Evolutionary conservation across 2,329 filamentous ascomycete species (phyloP), one percentile per base, ranked within the genome.

Genomic region (Diaporthe humulicola): DNA sequence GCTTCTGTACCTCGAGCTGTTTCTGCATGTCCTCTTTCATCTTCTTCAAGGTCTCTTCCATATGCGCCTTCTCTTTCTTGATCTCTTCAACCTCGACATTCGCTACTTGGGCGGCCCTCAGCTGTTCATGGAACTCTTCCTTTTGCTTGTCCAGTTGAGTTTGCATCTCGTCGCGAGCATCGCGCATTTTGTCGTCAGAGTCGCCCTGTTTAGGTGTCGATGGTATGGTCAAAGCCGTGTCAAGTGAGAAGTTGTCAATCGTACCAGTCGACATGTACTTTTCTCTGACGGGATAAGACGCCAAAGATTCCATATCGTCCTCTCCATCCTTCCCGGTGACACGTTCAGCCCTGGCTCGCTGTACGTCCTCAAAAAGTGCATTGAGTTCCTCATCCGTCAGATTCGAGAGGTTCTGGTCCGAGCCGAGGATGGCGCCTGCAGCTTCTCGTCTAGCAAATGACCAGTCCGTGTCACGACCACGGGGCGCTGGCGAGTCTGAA

Each of bases 181-280:
- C 90, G 76, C 91, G 92, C 77, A 98, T 86, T 76, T 89, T 90
- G 36, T 96, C 93, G 64, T 96, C 95, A 0, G 92, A 90, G 73
- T 96, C 95, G 33, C 90, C 90, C 75, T 93, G 92, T 76, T 91
- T 94, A 3, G 97, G 97, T 0, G 96, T 98, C 0, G 95, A 97
- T 2, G 97, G 97, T 89, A 98, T 95, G 0, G 97, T 99, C 69
- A 99, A 88, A 17, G 93, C 93, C 1, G 97, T 99, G 82, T 99
- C 97, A 22, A 99, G 88, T 2, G 96, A 98, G 80, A 98, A 97
- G 81, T 98, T 98, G 84, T 99, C 97, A 71, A 98, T 89, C 0
- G 96, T 98, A 2, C 96, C 96, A 73, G 94, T 97, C 3, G 96
- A 98, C 86, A 98, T 91, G 83, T 98, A 98, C 81, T 98, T 98